Percentiles rank a stretch among this genome's conserved stretches.
phyloP scores from a whole-genome alignment of 163 green algal species.

The Volvox carteri region DNA sequence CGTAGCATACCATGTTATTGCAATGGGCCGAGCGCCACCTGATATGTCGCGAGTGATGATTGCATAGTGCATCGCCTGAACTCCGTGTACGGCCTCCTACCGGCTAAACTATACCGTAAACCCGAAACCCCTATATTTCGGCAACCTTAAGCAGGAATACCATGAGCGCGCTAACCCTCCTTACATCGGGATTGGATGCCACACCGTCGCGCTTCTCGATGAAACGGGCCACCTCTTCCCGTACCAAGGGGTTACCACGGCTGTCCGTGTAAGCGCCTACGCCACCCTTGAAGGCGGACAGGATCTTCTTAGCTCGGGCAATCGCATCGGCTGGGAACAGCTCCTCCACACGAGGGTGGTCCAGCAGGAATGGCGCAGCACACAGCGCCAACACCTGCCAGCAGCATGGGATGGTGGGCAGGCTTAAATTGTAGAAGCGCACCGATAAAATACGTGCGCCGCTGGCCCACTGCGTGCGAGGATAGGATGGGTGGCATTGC shows the following conservation, averaged over 20 bases:
- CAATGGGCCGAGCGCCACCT: too few species aligned
- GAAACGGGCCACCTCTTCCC: slow-evolving; percentile 91
- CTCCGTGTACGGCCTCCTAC: too few species aligned
- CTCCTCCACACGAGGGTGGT: slow-evolving; percentile 70
- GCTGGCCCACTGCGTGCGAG: too few species aligned
- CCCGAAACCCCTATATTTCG: too few species aligned
- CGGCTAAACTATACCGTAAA: too few species aligned
- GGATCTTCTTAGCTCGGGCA: slow-evolving; percentile 65
- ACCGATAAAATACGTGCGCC: too few species aligned
- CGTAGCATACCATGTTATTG: too few species aligned
- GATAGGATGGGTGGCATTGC: too few species aligned
- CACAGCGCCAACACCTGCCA: slow-evolving; percentile 85
- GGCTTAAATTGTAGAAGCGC: too few species aligned
- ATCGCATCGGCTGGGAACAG: slow-evolving; percentile 82
- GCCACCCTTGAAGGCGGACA: slow-evolving; percentile 65
- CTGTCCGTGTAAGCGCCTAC: slow-evolving; percentile 93
- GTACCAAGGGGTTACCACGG: slow-evolving; percentile 79
- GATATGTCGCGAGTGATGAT: too few species aligned
- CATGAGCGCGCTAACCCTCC: background rate
- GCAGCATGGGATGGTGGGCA: background rate
- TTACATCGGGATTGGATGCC: slow-evolving; percentile 70
- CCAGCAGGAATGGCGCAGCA: slow-evolving; percentile 80
- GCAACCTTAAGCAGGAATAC: too few species aligned
- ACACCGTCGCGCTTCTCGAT: slow-evolving; percentile 81
- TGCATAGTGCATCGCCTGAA: too few species aligned